phyloP scores from a whole-genome alignment of 805 yeast genomes.

The Teunomyces atbi region DNA sequence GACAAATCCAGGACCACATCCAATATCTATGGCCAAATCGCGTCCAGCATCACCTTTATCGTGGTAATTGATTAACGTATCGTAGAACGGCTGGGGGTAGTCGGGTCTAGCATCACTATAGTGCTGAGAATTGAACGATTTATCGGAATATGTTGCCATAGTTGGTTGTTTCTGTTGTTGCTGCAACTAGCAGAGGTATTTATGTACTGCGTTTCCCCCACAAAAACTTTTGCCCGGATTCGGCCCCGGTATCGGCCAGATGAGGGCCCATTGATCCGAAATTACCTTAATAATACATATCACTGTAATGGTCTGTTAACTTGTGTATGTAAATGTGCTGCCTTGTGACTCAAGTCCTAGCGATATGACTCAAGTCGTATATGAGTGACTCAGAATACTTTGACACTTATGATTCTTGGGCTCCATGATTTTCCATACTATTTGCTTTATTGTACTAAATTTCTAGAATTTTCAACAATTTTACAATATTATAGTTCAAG shows the following conservation, averaged over 20 bases:
- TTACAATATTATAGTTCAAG: too few relatives aligned
- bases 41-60: conserved; percentile 13
- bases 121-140: conserved; percentile 47
- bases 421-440: too few relatives aligned
- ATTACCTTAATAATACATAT: too few relatives aligned
- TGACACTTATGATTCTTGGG: too few relatives aligned
- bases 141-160: conserved; percentile 66
- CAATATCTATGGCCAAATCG: conserved; percentile 56
- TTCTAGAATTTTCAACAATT: too few relatives aligned
- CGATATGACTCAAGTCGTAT: too few relatives aligned
- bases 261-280: neutral
- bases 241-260: conserved; percentile 1
- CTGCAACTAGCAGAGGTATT: neutral
- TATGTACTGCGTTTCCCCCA: neutral
- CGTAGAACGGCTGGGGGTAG: conserved; percentile 55
- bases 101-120: conserved; percentile 65
- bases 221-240: neutral
- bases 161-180: neutral
- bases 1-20: conserved; percentile 81
- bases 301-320: too few relatives aligned
- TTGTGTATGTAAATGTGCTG: too few relatives aligned
- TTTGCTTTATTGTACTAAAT: too few relatives aligned
- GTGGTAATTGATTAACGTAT: conserved; percentile 43
- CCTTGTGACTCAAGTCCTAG: too few relatives aligned
- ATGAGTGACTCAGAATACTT: too few relatives aligned